Evolutionary conservation across 108 stramenopile species (phyloP), one percentile per base, ranked within the genome.

Genomic region (Epithemia pelagica): DNA sequence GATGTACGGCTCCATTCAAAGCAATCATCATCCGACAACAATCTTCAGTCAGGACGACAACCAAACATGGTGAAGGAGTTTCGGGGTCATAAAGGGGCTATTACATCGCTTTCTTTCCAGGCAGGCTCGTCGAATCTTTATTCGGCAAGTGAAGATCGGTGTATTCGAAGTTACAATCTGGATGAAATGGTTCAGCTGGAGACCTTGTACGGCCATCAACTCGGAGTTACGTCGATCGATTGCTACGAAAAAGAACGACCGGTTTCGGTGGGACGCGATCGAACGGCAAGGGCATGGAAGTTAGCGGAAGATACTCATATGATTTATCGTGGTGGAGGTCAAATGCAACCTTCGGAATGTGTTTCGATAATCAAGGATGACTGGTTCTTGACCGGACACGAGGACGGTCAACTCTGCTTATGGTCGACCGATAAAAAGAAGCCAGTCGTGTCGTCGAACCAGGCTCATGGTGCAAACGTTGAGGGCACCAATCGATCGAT

Each of bases 191-290:
- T 88, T n/a, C 96, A 97, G 65, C 70, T 99, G 25, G 99, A 99
- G 79, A 98, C 98, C 0, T 67, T 98, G 52, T 99, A 97, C 68
- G 99, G 99, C 20, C 99, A 99, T 67, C 96, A 97, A 79, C 84
- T 95, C 28, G 95, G 82, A 30, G 81, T 99, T 58, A 78, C 77
- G 0, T 79, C 68, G 28, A 72, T 99, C 26, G 92, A 95, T 66
- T 95, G 95, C 53, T 83, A 86, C 55, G 72, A 78, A 24, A 82
- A 89, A 51, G 95, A 93, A 67, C 82, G 96, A 28, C 94, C 96
- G 0, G 81, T 96, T 5, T 91, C 92, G 0, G 88, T 91, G 19
- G 92, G 82, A 30, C 65, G 83, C 57, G 98, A 98, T 72, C 81
- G 93, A 52, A 95, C 95, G 0, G 93, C 87, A 32, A 89, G 99